Percentiles rank a stretch among this genome's conserved stretches.
Evolutionary conservation across 129 eudicot species (phyloP).

Genomic region (Chrysanthemum lavandulifolium): DNA sequence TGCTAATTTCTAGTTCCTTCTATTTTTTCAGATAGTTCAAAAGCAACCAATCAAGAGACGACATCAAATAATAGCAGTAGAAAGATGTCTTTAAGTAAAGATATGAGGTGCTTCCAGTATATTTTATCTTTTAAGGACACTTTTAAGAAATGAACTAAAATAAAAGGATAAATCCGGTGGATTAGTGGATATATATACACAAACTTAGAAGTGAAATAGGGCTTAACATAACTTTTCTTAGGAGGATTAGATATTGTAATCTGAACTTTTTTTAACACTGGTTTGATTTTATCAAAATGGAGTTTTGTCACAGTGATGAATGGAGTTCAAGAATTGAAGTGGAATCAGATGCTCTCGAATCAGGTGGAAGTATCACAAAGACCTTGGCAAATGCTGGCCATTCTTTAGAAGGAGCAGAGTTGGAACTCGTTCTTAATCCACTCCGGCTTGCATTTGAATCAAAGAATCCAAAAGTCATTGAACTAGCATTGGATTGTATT

Average conservation of each 20-base stretch:
- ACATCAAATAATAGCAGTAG: slow-evolving; percentile 33
- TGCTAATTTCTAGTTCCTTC: slow-evolving; percentile 13
- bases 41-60: slow-evolving; percentile 44
- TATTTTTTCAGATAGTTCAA: slow-evolving; percentile 54
- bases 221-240: slow-evolving; percentile 19
- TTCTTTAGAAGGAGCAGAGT: slow-evolving; percentile 62
- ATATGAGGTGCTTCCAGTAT: slow-evolving; percentile 46
- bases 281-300: slow-evolving; percentile 33
- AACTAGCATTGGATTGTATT: slow-evolving; percentile 95
- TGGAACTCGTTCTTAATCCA: slow-evolving; percentile 81
- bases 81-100: slow-evolving; percentile 30
- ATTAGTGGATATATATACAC: neutral
- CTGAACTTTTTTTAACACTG: slow-evolving; percentile 23
- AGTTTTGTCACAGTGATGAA: slow-evolving; percentile 48
- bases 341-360: slow-evolving; percentile 35
- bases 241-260: slow-evolving; percentile 16
- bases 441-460: slow-evolving; percentile 93
- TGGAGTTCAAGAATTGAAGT: slow-evolving; percentile 38
- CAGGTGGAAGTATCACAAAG: slow-evolving; percentile 43
- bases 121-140: neutral
- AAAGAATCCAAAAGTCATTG: slow-evolving; percentile 67
- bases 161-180: too few species aligned
- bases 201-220: slow-evolving; percentile 3
- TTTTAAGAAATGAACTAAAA: neutral
- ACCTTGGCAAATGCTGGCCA: slow-evolving; percentile 78